phyloP scores from a whole-genome alignment of 225 moss, liverwort and hornwort genomes.

The Sphagnum tenellum region DNA sequence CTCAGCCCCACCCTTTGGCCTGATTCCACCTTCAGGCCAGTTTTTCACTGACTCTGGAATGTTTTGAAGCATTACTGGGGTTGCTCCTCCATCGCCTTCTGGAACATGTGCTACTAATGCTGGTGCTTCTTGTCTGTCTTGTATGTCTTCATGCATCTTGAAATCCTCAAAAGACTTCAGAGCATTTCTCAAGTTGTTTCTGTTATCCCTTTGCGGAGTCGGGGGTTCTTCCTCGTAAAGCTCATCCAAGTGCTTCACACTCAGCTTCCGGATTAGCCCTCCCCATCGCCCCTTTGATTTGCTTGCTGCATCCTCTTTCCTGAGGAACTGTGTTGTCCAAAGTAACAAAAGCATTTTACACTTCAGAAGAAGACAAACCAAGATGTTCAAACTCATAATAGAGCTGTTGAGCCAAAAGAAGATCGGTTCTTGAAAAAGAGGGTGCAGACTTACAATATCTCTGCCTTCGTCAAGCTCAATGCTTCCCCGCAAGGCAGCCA shows the following conservation, averaged over 20 bases:
- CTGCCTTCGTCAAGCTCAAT: constrained; percentile 43
- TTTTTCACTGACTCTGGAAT: constrained; percentile 51
- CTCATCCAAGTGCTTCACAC: constrained; percentile 37
- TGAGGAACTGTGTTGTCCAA: constrained; percentile 12
- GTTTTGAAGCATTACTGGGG: constrained; percentile 11
- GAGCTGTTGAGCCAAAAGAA: no score
- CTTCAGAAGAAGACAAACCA: no score
- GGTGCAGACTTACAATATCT: constrained; percentile 16
- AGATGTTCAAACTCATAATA: no score
- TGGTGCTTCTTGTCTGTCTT: no score
- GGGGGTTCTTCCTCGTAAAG: constrained; percentile 6
- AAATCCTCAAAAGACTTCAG: constrained; percentile 49
- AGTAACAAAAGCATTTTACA: no score
- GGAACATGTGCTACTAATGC: no score
- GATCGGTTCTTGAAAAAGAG: background rate
- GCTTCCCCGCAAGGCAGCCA: constrained; percentile 55
- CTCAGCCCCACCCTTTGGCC: constrained; percentile 39
- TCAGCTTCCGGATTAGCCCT: constrained; percentile 47
- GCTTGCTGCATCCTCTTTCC: constrained; percentile 25
- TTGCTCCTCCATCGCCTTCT: constrained; percentile 3
- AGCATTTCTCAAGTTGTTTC: constrained; percentile 36
- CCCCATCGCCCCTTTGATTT: constrained; percentile 34
- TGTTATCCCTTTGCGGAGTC: constrained; percentile 33
- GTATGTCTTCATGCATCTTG: constrained; percentile 25
- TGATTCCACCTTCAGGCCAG: constrained; percentile 61